Evolutionary conservation across 257 asterid genomes (phyloP), one percentile per base, ranked within the genome.

Genomic region (Coffea canephora): DNA sequence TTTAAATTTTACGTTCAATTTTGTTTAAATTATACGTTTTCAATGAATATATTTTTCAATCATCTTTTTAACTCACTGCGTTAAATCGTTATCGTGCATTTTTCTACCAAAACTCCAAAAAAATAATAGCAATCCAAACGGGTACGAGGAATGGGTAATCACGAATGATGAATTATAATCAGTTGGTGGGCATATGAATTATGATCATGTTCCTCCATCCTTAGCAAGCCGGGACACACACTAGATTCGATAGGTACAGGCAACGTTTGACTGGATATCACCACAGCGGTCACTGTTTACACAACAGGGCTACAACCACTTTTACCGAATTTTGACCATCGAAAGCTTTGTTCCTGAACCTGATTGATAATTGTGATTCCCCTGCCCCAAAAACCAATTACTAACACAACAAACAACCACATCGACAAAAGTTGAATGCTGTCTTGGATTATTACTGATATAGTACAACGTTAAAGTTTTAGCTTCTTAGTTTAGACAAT

Each of bases 221-320:
- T 46, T 61, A 21, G 69, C 15, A 25, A 62, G 23, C 18, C 55
- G 46, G 52, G 68, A 73, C 79, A 73, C 43, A 54, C 75, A 34
- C 48, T 36, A n/a, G 79, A 75, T 80, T 79, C 50, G 62, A 43
- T 79, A 18, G 75, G 27, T 77, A 76, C 79, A 43, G 14, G 52
- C 23, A n/a, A 62, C 18, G 25, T 50, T 68, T 13, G 23, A 25
- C 66, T 61, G 31, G 52, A 25, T 25, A 6, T 45, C 16, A 18
- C 66, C 48, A 4, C 3, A 45, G 15, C 13, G 8, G 73, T 62
- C 82, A n/a, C 50, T 46, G 0, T 14, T 71, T 65, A 18, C 61
- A 27, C 64, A 54, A 49, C 82, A 71, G 71, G 52, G 67, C 31
- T 27, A 25, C 49, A 54, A 62, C 45, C 6, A 49, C n/a, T 55